A percentile compares a stretch with the other conserved stretches of the same genome.
phyloP scores from a whole-genome alignment of 2,329 filamentous ascomycete genomes.

The Neocucurbitaria cava region DNA sequence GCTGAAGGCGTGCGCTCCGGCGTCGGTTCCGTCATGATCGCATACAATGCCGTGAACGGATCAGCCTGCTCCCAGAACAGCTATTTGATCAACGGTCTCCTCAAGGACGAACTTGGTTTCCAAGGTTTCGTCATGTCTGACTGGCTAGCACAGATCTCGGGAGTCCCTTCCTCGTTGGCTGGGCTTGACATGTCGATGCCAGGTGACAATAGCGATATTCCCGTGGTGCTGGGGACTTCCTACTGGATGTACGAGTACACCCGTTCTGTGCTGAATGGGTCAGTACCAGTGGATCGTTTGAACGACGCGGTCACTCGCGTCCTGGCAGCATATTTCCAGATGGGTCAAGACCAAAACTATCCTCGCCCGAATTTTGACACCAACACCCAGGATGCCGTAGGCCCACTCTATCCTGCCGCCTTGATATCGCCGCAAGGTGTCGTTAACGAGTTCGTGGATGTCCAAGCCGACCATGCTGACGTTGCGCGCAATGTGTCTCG shows the following conservation, averaged over 20 bases:
- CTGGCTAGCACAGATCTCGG: conserved; percentile 85
- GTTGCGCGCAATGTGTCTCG: conserved; percentile 60
- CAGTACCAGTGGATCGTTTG: conserved; percentile 78
- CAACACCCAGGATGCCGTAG: conserved; percentile 43
- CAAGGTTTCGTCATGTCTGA: conserved; percentile 90
- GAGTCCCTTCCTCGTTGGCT: conserved; percentile 78
- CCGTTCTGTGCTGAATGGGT: conserved; percentile 79
- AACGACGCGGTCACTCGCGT: conserved; percentile 90
- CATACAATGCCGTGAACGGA: conserved; percentile 66
- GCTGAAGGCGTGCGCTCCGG: conserved; percentile 78
- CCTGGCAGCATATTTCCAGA: conserved; percentile 83
- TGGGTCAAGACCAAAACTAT: conserved; percentile 48
- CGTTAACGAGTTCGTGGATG: conserved; percentile 73
- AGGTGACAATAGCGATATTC: conserved; percentile 66
- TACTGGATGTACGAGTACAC: conserved; percentile 77
- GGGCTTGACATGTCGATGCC: conserved; percentile 86
- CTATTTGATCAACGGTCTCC: conserved; percentile 80
- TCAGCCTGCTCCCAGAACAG: conserved; percentile 73
- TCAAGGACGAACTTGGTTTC: conserved; percentile 87
- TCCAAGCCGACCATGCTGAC: conserved; percentile 60
- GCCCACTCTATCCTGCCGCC: conserved; percentile 46
- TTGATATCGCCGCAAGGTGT: conserved; percentile 66
- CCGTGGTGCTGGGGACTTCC: conserved; percentile 53
- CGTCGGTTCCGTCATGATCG: conserved; percentile 83
- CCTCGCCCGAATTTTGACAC: conserved; percentile 54